Percentiles rank a stretch among this genome's conserved stretches.
Conservation (phyloP, 1,284 basidiomycete genomes). For the Omphalotus olearius region DNA sequence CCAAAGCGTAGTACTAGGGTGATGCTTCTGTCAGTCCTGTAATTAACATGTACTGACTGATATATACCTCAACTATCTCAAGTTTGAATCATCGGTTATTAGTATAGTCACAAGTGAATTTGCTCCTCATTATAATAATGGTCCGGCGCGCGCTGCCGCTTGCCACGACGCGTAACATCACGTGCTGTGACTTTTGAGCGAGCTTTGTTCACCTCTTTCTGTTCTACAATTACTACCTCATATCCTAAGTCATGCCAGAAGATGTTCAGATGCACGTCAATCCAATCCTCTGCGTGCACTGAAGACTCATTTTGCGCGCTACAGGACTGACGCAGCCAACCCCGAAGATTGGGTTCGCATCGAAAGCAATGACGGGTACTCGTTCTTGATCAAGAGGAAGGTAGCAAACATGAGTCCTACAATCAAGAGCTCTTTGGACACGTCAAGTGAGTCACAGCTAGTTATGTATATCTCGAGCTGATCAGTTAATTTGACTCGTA, state of each 20-base stretch:
- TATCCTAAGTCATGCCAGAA: background rate
- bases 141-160: no score
- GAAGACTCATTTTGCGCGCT: background rate
- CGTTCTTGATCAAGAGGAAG: slow-evolving; percentile 46
- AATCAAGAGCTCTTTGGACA: slow-evolving; percentile 41
- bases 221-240: no score
- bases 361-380: slow-evolving; percentile 46
- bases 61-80: no score
- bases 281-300: background rate
- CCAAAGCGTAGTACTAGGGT: background rate
- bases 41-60: no score
- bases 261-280: slow-evolving; percentile 8
- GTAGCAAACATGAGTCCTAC: slow-evolving; percentile 50
- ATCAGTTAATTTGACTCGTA: background rate
- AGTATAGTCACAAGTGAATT: no score
- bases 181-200: no score
- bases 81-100: no score
- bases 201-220: no score
- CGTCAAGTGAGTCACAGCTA: slow-evolving; percentile 24
- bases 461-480: background rate
- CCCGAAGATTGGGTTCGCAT: slow-evolving; percentile 49
- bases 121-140: no score
- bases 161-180: no score
- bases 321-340: background rate
- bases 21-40: no score